Evolutionary conservation across 257 asterid genomes (phyloP), one percentile per base, ranked within the genome.

Genomic region (Euphrasia confusa): DNA sequence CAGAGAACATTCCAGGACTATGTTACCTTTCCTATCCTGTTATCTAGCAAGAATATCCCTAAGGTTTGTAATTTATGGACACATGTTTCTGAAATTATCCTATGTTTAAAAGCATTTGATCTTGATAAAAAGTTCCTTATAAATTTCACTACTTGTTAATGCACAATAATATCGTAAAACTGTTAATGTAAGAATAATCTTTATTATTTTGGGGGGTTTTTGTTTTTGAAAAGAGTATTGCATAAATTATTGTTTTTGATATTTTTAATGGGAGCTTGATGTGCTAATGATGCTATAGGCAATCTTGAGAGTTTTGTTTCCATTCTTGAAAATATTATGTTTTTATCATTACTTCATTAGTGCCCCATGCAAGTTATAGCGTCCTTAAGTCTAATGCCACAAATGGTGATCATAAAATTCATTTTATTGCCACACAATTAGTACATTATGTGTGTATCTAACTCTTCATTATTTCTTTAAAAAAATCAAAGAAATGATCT

Each of bases 11-110:
- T 82, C 69, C 77, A 69, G 78, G 90, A 82, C 39, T 81, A 80
- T 71, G 71, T 85, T 68, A 73, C 78, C 40, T 91, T 88, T 82
- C 98, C 98, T 62, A 44, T 88, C 70, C 66, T 91, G 68, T 63
- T 88, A 72, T 75, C 81, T 17, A 65, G 77, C 81, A 81, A 72
- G 71, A 74, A 77, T 68, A 69, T 68, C 63, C 58, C 50, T 64
- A 75, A 84, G 98, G 98, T 91, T 54, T 18, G 93, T 76, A 62
- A 28, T 68, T 50, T 28, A 9, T 65, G 68, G 42, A 52, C 24
- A 52, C 54, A 42, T 50, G 63, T 59, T 27, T 54, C 21, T 68
- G 50, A 18, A 53, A 24, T 18, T 49, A 15, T 47, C 53, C 18
- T 47, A n/a, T 13, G 18, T 52, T 52, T 52, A 12, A 15, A 5